These are phyloP conservation scores for Sporothrix humicola DNA, from an alignment of 2,329 filamentous ascomycete species.

Conservation along the genomic window DNA sequence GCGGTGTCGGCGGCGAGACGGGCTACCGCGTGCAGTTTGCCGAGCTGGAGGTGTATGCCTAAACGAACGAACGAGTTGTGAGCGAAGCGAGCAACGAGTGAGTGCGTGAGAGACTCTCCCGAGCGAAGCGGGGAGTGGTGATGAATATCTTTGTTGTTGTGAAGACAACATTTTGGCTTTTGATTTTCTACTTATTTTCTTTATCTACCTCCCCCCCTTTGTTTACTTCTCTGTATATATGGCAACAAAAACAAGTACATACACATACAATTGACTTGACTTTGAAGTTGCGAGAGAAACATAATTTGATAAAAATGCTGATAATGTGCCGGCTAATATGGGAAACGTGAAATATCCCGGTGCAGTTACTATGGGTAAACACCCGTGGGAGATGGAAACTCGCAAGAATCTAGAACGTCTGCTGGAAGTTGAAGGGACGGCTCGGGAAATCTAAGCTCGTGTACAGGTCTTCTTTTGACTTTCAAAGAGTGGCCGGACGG, in stretches of 20 bases:
- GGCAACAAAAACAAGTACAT: neutral
- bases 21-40: constrained; percentile 19
- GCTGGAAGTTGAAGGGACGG: neutral
- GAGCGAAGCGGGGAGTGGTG: neutral
- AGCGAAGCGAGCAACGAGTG: neutral
- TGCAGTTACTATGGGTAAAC: neutral
- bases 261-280: neutral
- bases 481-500: neutral
- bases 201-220: neutral
- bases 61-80: neutral
- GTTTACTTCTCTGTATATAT: neutral
- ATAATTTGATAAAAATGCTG: neutral
- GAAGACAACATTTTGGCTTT: neutral
- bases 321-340: neutral
- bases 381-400: neutral
- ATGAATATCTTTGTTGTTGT: neutral
- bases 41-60: constrained; percentile 16
- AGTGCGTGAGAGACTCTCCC: neutral
- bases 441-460: neutral
- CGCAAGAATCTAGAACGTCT: neutral
- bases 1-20: constrained; percentile 6
- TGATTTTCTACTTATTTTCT: neutral
- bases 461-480: neutral
- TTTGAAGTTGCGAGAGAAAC: neutral
- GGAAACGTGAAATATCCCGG: neutral